Conservation (phyloP, 192 early-diverging fungal genomes). For the Oehlia diaphana region DNA sequence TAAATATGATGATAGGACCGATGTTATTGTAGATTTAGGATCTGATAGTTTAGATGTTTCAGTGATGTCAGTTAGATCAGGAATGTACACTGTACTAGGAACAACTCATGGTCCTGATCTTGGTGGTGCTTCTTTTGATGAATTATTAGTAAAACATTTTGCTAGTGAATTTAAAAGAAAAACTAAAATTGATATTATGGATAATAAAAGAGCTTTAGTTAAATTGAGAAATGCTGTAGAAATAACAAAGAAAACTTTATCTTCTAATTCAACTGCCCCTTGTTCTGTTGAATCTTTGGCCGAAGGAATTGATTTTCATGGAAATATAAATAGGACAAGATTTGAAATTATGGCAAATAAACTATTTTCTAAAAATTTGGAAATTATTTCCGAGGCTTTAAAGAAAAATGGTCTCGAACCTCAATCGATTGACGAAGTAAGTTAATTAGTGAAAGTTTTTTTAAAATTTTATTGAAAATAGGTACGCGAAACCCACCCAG, state of each 20-base stretch:
- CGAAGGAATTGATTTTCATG: slow-evolving; percentile 90
- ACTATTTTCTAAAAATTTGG: slow-evolving; percentile 69
- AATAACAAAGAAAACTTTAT: slow-evolving; percentile 88
- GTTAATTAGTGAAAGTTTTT: background rate
- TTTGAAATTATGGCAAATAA: slow-evolving; percentile 88
- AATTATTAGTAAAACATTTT: slow-evolving; percentile 78
- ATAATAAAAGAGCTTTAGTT: slow-evolving; percentile 73
- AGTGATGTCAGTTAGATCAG: slow-evolving; percentile 75
- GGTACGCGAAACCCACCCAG: background rate
- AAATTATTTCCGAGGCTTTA: slow-evolving; percentile 66
- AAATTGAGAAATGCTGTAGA: slow-evolving; percentile 87
- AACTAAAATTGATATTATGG: slow-evolving; percentile 73
- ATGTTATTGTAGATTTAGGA: slow-evolving; percentile 89
- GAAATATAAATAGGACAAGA: slow-evolving; percentile 76
- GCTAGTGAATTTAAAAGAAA: slow-evolving; percentile 87
- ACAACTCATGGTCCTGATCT: slow-evolving; percentile 76
- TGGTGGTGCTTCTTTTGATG: slow-evolving; percentile 86
- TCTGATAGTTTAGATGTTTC: slow-evolving; percentile 83
- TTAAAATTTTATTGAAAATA: background rate
- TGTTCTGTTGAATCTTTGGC: slow-evolving; percentile 92
- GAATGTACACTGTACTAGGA: slow-evolving; percentile 77
- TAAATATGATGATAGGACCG: slow-evolving; percentile 62
- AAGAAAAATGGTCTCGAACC: slow-evolving; percentile 64
- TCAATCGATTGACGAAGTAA: slow-evolving; percentile 72
- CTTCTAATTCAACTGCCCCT: slow-evolving; percentile 75